Evolutionary conservation across 1,139 yeast species (phyloP).

Genomic region (Blastobotrys apis): DNA sequence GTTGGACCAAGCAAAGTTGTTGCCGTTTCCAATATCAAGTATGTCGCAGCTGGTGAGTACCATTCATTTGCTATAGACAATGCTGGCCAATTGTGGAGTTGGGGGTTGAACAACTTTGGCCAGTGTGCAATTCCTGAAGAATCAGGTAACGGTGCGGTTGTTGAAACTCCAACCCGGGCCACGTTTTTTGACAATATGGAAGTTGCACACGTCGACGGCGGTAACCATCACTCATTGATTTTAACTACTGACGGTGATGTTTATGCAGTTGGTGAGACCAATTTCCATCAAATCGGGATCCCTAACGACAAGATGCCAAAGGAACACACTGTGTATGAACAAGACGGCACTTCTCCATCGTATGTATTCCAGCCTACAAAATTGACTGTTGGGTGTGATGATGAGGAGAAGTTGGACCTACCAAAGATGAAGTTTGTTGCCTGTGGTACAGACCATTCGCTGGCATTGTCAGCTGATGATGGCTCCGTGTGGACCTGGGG

Average conservation of each 20-base stretch:
- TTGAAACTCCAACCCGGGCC: constrained; percentile 68
- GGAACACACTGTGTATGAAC: constrained; percentile 58
- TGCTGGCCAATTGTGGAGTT: constrained; percentile 65
- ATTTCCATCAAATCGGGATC: constrained; percentile 89
- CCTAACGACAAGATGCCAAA: constrained; percentile 57
- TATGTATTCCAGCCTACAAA: constrained; percentile 85
- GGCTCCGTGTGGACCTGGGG: constrained; percentile 97
- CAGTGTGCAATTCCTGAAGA: constrained; percentile 81
- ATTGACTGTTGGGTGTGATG: constrained; percentile 38
- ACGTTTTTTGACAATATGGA: constrained; percentile 52
- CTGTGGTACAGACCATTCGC: constrained; percentile 87
- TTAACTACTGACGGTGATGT: constrained; percentile 67
- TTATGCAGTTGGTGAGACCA: constrained; percentile 84
- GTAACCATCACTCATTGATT: constrained; percentile 90
- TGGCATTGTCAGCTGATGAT: constrained; percentile 69
- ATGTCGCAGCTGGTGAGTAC: constrained; percentile 89
- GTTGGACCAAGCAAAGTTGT: constrained; percentile 34
- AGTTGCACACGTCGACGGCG: constrained; percentile 70
- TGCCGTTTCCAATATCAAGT: constrained; percentile 55
- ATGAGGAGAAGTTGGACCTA: constrained; percentile 39
- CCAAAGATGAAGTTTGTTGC: constrained; percentile 64
- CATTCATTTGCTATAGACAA: constrained; percentile 89
- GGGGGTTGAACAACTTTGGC: constrained; percentile 97
- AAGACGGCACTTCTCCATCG: constrained; percentile 71
- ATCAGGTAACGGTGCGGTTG: constrained; percentile 73